A percentile compares a stretch with the other conserved stretches of the same genome.
Evolutionary conservation across 2,329 filamentous ascomycete genomes (phyloP).

Genomic region (Pseudopyrenochaeta lycopersici): DNA sequence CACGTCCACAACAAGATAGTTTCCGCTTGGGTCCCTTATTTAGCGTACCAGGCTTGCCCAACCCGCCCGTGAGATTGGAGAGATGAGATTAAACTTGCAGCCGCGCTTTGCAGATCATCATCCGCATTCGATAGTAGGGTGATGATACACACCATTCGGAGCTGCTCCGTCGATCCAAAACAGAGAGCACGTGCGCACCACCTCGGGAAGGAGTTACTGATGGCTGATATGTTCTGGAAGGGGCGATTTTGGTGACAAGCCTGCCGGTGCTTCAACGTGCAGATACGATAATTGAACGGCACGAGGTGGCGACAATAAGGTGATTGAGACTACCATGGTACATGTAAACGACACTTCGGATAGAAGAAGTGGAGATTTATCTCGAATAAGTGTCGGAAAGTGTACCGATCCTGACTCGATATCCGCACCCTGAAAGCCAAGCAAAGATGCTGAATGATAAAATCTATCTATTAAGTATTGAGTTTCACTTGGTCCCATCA

Average conservation of each 20-base stretch:
- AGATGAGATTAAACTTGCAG: background rate
- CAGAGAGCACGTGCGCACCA: background rate
- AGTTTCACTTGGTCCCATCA: background rate
- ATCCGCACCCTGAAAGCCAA: slow-evolving; percentile 15
- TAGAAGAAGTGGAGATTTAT: background rate
- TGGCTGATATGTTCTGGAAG: background rate
- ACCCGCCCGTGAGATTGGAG: background rate
- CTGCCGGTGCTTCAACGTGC: background rate
- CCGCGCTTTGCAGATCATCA: slow-evolving; percentile 14
- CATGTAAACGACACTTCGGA: background rate
- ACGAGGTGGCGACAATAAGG: too few species aligned
- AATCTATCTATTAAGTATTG: background rate
- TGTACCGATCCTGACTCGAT: slow-evolving; percentile 5
- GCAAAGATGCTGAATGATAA: background rate
- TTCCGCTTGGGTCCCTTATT: background rate
- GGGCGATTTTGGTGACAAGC: background rate
- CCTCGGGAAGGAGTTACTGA: background rate
- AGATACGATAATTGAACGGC: background rate
- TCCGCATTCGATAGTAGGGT: background rate
- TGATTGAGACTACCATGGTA: background rate
- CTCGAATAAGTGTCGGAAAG: slow-evolving; percentile 10
- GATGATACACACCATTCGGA: background rate
- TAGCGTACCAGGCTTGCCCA: slow-evolving; percentile 3
- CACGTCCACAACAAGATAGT: background rate
- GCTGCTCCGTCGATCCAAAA: background rate